Evolutionary conservation across 345 rosid genomes (phyloP).

Genomic region (Microthlaspi erraticum): DNA sequence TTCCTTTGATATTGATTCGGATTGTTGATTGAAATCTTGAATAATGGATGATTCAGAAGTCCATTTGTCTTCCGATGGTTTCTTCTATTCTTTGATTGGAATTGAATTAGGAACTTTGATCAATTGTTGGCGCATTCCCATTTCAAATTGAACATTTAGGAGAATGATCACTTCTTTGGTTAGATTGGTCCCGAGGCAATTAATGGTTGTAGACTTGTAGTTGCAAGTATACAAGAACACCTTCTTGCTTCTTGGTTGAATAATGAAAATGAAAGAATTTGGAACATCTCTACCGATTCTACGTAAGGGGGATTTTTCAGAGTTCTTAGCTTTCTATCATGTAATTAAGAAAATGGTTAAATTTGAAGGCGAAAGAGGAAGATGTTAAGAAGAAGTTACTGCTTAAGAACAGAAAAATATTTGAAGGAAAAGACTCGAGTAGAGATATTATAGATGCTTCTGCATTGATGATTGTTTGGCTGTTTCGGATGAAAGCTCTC

Average conservation of each 20-base stretch:
- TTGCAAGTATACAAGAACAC: background rate
- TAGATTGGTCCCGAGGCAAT: conserved; percentile 15
- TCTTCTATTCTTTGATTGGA: conserved; percentile 7
- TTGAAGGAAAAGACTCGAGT: too few relatives aligned
- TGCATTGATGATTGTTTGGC: background rate
- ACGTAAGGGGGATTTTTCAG: conserved; percentile 8
- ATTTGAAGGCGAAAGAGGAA: background rate
- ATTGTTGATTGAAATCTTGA: conserved; percentile 15
- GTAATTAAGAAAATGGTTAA: background rate
- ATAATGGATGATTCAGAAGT: conserved; percentile 19
- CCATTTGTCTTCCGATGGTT: conserved; percentile 3
- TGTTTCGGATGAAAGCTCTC: background rate
- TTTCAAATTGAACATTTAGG: background rate
- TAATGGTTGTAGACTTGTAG: background rate
- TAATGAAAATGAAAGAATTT: background rate
- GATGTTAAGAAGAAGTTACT: background rate
- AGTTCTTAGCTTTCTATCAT: conserved; percentile 14
- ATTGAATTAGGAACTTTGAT: conserved; percentile 15
- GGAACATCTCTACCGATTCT: background rate
- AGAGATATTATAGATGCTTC: too few relatives aligned
- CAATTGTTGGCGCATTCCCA: background rate
- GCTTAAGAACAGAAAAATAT: too few relatives aligned
- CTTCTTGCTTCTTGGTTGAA: conserved; percentile 22
- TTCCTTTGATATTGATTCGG: background rate
- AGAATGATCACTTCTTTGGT: conserved; percentile 22